Evolutionary conservation across 2,329 filamentous ascomycete species (phyloP), one percentile per base, ranked within the genome.

Genomic region (Pyrenophora tritici-repentis): DNA sequence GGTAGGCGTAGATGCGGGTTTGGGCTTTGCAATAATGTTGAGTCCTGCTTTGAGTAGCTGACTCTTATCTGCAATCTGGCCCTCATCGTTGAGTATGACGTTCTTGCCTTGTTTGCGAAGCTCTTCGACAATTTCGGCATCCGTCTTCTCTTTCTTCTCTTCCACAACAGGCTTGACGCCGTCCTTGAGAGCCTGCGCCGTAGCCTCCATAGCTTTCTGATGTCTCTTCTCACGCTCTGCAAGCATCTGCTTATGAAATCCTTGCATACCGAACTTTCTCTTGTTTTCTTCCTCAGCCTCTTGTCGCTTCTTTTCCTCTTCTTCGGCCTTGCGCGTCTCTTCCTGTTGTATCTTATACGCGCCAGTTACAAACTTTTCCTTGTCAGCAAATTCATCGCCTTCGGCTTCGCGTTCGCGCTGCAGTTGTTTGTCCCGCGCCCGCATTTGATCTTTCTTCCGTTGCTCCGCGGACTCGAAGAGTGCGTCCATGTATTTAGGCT

Each of bases 311-410:
- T 79, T 82, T 74, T 94, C 89, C 67, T 90, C 88, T 58, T 86
- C 87, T 66, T 92, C 88, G 7, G 89, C 67, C 47, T 80, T 77
- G 59, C 80, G 78, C 58, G 90, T 86, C 72, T 92, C 90, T 68
- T 88, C 88, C 66, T 92, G 89, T 68, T 93, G 89, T 66, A 82
- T 81, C 76, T 89, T 90, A 71, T 94, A 95, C 31, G 89, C 89
- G 50, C 86, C 87, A 0, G 90, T 94, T 29, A 94, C 90, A 61
- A 94, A 94, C 73, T 87, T 90, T 69, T 94, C 90, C 76, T 92
- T 94, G 63, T 87, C 90, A 0, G 83, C 87, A 64, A 86, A 94
- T 66, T 88, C 87, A 29, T 93, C 90, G 14, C 90, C 90, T 70
- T 94, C 90, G 0, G 84, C 86, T 64, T 89, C 89, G 38, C 90